Percentiles rank a stretch among this genome's conserved stretches.
Evolutionary conservation across 2,329 filamentous ascomycete species (phyloP).

Genomic region (Biscogniauxia marginata): DNA sequence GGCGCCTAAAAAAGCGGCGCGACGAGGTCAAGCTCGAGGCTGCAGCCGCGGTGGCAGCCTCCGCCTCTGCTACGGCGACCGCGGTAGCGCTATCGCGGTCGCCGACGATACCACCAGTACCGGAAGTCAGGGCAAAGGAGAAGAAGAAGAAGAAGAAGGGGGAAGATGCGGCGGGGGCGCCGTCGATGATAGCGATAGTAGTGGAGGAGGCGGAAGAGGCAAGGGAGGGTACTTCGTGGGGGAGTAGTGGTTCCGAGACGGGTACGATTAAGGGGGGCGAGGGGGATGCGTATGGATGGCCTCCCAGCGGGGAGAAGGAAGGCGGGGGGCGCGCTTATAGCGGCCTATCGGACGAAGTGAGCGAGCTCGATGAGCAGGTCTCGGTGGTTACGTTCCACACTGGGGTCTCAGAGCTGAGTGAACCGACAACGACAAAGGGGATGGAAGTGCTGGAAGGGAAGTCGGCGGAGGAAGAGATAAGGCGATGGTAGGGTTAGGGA

Average conservation of each 20-base stretch:
- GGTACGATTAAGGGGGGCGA: too few species aligned
- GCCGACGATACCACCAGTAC: too few species aligned
- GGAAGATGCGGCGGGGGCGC: too few species aligned
- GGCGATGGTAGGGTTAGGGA: not conserved
- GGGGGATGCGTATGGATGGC: too few species aligned
- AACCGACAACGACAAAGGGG: not conserved
- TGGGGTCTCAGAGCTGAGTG: not conserved
- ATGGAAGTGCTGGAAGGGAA: too few species aligned
- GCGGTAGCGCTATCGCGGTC: too few species aligned
- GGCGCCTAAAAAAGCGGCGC: not conserved
- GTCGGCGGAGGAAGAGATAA: not conserved
- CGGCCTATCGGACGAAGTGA: too few species aligned
- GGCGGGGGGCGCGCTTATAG: too few species aligned
- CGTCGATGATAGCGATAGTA: not conserved
- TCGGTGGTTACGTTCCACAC: not conserved
- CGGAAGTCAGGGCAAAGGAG: too few species aligned
- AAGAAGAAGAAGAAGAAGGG: not conserved
- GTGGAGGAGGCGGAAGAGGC: not conserved
- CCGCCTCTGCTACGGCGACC: not conserved
- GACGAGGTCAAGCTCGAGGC: constrained; percentile 1
- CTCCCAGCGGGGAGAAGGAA: not conserved
- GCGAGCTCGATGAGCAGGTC: not conserved
- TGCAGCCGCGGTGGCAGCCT: not conserved
- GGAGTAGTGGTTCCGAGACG: not conserved
- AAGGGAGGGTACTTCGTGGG: not conserved